Evolutionary conservation across 2,329 filamentous ascomycete species (phyloP), one percentile per base, ranked within the genome.

Genomic region (Aspergillus pseudoviridinutans): DNA sequence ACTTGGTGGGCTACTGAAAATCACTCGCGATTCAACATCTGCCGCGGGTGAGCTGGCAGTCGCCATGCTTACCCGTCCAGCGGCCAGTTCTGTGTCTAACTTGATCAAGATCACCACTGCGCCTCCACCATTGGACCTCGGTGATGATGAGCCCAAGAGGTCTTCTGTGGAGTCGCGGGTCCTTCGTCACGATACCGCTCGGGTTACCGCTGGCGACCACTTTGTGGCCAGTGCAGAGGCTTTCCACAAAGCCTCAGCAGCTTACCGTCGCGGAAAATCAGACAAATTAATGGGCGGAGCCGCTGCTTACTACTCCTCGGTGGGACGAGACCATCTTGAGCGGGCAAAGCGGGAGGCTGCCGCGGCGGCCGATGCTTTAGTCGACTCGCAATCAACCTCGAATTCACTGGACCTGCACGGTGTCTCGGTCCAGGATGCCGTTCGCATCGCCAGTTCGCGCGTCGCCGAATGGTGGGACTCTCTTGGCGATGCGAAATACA

Each of bases 401-500:
- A 79, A 74, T 1, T 77, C 81, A 22, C 79, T 95, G 7, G 93
- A 97, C 72, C 78, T 97, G 27, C 93, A 97, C 71, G 91, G 91
- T 5, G 85, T 96, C 4, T 86, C 82, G 49, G 92, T 97, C 1
- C 80, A 86, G 51, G 90, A 96, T 71, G 93, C 89, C 1, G 86
- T 92, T 29, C 81, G 90, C 3, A 96, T 97, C 62, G 87, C 90
- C 1, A 82, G 83, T 29, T 81, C 86, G 50, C 82, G 81, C 41
- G 87, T 89, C 0, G 80, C 83, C 62, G 71, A 70, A 9, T 97
- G 93, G 93, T 97, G 92, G 92, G 77, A 84, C 20, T 75, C 76
- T 0, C 76, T 91, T 8, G 89, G 89, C 1, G 88, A 92, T 68
- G 79, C 80, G 51, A 83, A 83, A 61, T 80, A 82, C 49, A 77